These are phyloP conservation scores for Penicillium griseofulvum DNA, from an alignment of 2,329 filamentous ascomycete species.

Conservation along the genomic window DNA sequence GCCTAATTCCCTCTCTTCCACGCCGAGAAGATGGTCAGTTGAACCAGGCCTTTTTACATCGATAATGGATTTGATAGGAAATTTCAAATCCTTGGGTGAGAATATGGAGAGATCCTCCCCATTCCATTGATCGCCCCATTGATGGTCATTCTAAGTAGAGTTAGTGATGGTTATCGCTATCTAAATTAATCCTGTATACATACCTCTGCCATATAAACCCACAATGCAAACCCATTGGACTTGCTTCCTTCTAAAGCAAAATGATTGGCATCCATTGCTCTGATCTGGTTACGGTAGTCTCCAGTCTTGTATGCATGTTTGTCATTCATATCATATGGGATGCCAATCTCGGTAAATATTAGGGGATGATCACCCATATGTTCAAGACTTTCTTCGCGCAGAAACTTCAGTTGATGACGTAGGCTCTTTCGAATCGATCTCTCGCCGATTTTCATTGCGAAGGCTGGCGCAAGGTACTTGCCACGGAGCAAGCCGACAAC, in stretches of 20 bases:
- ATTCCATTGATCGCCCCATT: conserved; percentile 93
- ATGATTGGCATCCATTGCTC: conserved; percentile 94
- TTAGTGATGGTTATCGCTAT: background rate
- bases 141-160: conserved; percentile 68
- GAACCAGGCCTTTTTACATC: background rate
- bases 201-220: conserved; percentile 77
- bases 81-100: conserved; percentile 72
- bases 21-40: background rate
- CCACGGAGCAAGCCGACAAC: conserved; percentile 88
- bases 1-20: background rate
- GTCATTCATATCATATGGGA: conserved; percentile 98
- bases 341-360: conserved; percentile 90
- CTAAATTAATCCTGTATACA: background rate
- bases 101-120: conserved; percentile 93
- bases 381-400: conserved; percentile 80
- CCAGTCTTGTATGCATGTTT: conserved; percentile 94
- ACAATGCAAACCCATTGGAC: conserved; percentile 82
- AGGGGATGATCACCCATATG: conserved; percentile 86
- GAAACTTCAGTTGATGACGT: conserved; percentile 76
- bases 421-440: conserved; percentile 92
- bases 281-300: conserved; percentile 87
- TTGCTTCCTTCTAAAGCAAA: conserved; percentile 82
- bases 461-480: conserved; percentile 80
- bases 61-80: conserved; percentile 40
- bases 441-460: conserved; percentile 90